Conservation (phyloP, 2,329 filamentous ascomycete species). For the Trichothecium roseum region DNA sequence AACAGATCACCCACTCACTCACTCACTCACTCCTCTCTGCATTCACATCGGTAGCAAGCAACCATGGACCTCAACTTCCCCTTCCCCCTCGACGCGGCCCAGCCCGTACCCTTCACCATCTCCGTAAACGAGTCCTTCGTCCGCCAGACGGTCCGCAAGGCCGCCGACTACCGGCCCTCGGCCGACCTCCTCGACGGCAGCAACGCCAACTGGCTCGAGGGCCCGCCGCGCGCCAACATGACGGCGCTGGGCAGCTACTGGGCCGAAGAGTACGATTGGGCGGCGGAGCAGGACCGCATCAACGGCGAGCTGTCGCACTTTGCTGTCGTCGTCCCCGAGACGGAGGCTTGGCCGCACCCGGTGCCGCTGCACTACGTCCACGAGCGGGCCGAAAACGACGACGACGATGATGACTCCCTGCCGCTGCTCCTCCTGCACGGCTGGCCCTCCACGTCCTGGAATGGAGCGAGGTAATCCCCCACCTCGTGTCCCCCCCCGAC, state of each 20-base stretch:
- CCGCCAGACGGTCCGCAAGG: constrained; percentile 1
- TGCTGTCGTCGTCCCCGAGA: constrained; percentile 2
- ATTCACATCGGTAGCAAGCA: too few relatives aligned
- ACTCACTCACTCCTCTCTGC: too few relatives aligned
- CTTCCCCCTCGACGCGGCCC: constrained; percentile 1
- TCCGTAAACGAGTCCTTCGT: constrained; percentile 3
- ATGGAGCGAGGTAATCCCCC: constrained; percentile 2
- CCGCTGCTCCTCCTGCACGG: constrained; percentile 7
- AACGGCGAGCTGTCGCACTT: constrained; percentile 5
- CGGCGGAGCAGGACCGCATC: constrained; percentile 1
- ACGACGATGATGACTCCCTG: constrained; percentile 3
- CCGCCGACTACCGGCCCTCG: constrained; percentile 1
- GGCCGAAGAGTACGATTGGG: constrained; percentile 5
- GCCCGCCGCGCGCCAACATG: constrained; percentile 2
- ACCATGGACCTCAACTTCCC: not conserved
- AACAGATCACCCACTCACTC: too few relatives aligned
- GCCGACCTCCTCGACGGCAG: constrained; percentile 2
- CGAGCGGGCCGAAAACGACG: constrained; percentile 3
- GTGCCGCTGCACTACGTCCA: constrained; percentile 6
- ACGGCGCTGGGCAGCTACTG: constrained; percentile 4
- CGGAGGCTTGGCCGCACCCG: not conserved
- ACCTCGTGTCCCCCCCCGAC: constrained; percentile 1
- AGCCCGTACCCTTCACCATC: constrained; percentile 2
- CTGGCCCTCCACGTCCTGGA: constrained; percentile 6
- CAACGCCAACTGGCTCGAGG: constrained; percentile 4